phyloP scores from a whole-genome alignment of 768 basidiomycete species.

The Glaciozyma antarctica region DNA sequence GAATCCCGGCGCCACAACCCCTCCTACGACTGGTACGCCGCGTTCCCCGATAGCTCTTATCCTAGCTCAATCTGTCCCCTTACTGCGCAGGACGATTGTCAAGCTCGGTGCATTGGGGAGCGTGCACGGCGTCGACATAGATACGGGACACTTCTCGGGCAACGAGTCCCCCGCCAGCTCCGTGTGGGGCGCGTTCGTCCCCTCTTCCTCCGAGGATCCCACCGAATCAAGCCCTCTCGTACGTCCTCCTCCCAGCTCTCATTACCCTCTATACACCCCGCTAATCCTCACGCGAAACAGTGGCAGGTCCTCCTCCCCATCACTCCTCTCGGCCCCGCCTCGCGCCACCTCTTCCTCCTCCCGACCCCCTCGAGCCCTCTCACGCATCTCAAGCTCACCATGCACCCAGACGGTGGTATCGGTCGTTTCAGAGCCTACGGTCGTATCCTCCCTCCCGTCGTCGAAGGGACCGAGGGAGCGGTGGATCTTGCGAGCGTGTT shows the following conservation, averaged over 20 bases:
- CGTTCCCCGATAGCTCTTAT: too few species aligned
- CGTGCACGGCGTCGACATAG: conserved; percentile 78
- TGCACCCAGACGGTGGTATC: conserved; percentile 96
- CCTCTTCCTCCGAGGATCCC: background rate
- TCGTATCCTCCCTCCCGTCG: conserved; percentile 44
- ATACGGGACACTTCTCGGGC: conserved; percentile 92
- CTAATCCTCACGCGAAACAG: conserved; percentile 35
- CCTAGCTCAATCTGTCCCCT: background rate
- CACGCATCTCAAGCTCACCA: conserved; percentile 81
- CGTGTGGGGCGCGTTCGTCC: conserved; percentile 29
- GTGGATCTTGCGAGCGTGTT: conserved; percentile 89
- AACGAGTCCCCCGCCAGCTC: conserved; percentile 39
- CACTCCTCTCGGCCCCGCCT: conserved; percentile 66
- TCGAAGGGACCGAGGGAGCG: conserved; percentile 26
- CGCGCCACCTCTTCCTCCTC: conserved; percentile 80
- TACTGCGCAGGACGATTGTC: conserved; percentile 65
- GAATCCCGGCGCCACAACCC: conserved; percentile 85
- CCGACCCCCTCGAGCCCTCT: conserved; percentile 41
- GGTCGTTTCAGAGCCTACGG: conserved; percentile 91
- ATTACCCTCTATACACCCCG: background rate
- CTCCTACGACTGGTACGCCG: conserved; percentile 66
- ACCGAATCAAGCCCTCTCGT: background rate
- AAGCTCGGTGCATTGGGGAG: conserved; percentile 66
- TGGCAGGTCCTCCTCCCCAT: conserved; percentile 74
- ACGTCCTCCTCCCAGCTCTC: background rate